These are phyloP conservation scores for Nemania serpens DNA, from an alignment of 2,329 filamentous ascomycete genomes.

Conservation along the genomic window DNA sequence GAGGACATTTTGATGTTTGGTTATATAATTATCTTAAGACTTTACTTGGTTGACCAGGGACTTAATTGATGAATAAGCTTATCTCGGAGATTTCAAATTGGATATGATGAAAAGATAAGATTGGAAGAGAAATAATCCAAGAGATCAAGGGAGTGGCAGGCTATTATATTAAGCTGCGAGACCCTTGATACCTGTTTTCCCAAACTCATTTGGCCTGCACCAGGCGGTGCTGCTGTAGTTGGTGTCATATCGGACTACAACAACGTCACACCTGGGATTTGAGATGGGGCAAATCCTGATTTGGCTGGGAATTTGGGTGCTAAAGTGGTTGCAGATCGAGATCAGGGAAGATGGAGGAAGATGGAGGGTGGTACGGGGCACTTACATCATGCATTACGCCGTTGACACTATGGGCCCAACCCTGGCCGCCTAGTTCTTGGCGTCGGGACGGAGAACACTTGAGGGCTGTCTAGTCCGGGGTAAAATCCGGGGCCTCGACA, in stretches of 20 bases:
- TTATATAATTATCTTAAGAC: background rate
- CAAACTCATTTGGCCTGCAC: background rate
- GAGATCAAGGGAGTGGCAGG: background rate
- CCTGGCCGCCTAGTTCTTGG: slow-evolving; percentile 3
- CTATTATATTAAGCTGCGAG: slow-evolving; percentile 11
- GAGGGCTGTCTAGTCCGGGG: too few relatives aligned
- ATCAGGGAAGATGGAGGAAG: slow-evolving; percentile 8
- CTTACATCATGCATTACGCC: slow-evolving; percentile 28
- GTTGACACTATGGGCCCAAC: background rate
- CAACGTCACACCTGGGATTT: slow-evolving; percentile 26
- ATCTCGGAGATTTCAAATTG: background rate
- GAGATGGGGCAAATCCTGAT: slow-evolving; percentile 26
- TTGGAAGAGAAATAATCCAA: background rate
- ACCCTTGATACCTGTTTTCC: too few relatives aligned
- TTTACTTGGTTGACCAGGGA: background rate
- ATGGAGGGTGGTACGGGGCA: background rate
- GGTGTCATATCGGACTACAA: slow-evolving; percentile 20
- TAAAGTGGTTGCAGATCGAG: slow-evolving; percentile 27
- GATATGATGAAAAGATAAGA: background rate
- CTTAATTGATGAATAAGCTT: background rate
- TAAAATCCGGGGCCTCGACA: too few relatives aligned
- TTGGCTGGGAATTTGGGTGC: slow-evolving; percentile 16
- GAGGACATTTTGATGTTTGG: slow-evolving; percentile 26
- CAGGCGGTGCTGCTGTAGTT: background rate
- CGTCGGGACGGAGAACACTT: slow-evolving; percentile 1